A percentile compares a stretch with the other conserved stretches of the same genome.
phyloP scores from a whole-genome alignment of 305 asterid genomes.

The Solanum aculeatissimum region DNA sequence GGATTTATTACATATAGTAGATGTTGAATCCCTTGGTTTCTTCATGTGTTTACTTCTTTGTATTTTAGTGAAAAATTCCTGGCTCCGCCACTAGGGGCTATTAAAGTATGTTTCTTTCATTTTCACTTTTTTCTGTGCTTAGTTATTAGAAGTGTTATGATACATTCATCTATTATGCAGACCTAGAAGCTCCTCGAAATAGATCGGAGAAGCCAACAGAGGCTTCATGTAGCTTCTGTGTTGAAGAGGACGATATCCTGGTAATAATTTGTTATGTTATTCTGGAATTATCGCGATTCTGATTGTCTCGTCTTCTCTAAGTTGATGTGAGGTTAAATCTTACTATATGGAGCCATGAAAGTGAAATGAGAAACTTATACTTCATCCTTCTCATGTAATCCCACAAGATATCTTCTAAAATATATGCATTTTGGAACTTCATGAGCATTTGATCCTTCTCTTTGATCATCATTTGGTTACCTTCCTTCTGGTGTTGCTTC shows the following conservation, averaged over 20 bases:
- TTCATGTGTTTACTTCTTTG: neutral
- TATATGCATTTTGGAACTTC: too few species aligned
- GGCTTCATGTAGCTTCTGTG: slow-evolving; percentile 30
- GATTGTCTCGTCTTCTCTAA: neutral
- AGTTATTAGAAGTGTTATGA: neutral
- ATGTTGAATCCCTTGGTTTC: neutral
- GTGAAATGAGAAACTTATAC: neutral
- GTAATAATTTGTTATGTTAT: slow-evolving; percentile 29
- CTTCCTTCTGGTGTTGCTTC: neutral
- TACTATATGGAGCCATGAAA: neutral
- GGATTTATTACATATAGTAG: neutral
- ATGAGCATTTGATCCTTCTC: neutral
- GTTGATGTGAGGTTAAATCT: neutral
- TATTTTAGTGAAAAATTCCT: neutral
- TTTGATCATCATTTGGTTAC: neutral
- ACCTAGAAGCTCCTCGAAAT: slow-evolving; percentile 82
- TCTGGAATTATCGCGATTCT: neutral
- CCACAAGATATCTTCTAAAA: too few species aligned
- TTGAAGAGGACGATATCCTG: slow-evolving; percentile 44
- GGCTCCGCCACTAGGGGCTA: neutral
- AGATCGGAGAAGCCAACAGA: slow-evolving; percentile 66
- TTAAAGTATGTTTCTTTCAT: neutral
- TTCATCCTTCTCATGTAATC: too few species aligned
- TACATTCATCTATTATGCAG: slow-evolving; percentile 25
- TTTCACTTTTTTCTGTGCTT: neutral